Evolutionary conservation across 2,329 filamentous ascomycete genomes (phyloP), one percentile per base, ranked within the genome.

Genomic region (Neodidymelliopsis sp.): DNA sequence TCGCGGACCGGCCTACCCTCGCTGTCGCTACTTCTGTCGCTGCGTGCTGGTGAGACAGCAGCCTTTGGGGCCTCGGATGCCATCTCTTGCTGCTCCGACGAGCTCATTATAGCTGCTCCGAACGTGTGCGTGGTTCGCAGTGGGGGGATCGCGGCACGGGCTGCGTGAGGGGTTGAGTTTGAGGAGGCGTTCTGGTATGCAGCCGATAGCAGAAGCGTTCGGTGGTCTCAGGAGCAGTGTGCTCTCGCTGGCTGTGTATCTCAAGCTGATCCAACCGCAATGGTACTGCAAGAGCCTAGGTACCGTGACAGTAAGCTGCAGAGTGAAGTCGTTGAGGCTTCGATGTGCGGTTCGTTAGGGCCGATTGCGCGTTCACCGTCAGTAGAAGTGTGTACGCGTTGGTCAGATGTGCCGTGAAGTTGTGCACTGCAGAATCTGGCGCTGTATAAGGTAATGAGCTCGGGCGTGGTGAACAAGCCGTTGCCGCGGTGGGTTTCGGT

Each of bases 1-100:
- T 85, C 80, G 49, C 84, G 75, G 27, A 85, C 81, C 7, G 82
- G 82, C 51, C 78, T 79, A 66, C 85, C 83, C 52, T 79, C 78
- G 49, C 72, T 73, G 30, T 79, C 77, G 47, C 69, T 69, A 56
- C 69, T 71, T 50, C 59, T 72, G 54, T 79, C 77, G 49, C 70
- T 74, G 27, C 59, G 66, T 27, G 68, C 59, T 20, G 68, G 69
- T 2, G 70, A 70, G 16, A 54, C 36, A 9, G 57, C 30, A 16
- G 57, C 40, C 29, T 43, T 48, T 13, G 48, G 31, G 10, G 53
- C 27, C 4, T 49, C 49, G 19, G 53, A 35, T 30, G 53, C 49
- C 20, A 53, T 30, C 16, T 58, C 60, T 29, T 50, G 58, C 27
- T 61, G 60, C 55, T 66, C 59, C 15, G 57, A 41, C 30, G 57